Base-by-base conservation (phyloP, 352 stramenopile genomes). In the Phytophthora pini region DNA sequence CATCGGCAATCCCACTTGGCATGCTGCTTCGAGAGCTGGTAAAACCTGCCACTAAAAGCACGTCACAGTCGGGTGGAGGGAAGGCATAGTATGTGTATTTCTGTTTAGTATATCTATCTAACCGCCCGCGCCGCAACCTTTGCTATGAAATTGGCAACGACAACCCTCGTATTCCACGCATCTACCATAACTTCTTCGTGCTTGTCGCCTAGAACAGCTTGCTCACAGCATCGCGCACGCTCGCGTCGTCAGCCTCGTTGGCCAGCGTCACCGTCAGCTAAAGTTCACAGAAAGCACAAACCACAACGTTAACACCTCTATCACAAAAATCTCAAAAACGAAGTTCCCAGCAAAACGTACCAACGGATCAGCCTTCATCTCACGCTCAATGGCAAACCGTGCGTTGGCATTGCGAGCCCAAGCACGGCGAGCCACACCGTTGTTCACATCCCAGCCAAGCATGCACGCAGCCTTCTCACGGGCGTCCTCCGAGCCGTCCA, bases 391-490 rank as follows among this genome's bases (percentile, higher is more conserved):
- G 41, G 86, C 87, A 56, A 95, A 88, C 38, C 80, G 74, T 3
- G 89, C 89, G 55, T 95, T 94, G 59, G 89, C 84, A 63, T 97
- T 97, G 55, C 88, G 81, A 2, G 81, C 84, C 89, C 89, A 97
- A 8, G 84, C 84, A 36, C 89, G 79, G 26, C 88, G 78, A 7
- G 82, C 76, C 24, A 97, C 86, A 39, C 89, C 89, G 68, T 97
- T 97, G 84, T 95, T 95, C 38, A 97, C 89, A 66, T 97, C 89
- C 88, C 89, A 97, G 46, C 84, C 79, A 40, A 97, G 74, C 85
- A 97, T 95, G 47, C 71, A 73, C 29, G 65, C 70, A 40, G 86
- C 85, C 65, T 91, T 90, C 44, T 78, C 39, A 3, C 71, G 80
- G 3, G 89, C 87, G 17, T 82, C 78, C 32, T 84, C 64, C 13